A percentile compares a stretch with the other conserved stretches of the same genome.
These are phyloP conservation scores for Rubroboletus satanas DNA, from an alignment of 768 basidiomycete genomes.

Conservation along the genomic window DNA sequence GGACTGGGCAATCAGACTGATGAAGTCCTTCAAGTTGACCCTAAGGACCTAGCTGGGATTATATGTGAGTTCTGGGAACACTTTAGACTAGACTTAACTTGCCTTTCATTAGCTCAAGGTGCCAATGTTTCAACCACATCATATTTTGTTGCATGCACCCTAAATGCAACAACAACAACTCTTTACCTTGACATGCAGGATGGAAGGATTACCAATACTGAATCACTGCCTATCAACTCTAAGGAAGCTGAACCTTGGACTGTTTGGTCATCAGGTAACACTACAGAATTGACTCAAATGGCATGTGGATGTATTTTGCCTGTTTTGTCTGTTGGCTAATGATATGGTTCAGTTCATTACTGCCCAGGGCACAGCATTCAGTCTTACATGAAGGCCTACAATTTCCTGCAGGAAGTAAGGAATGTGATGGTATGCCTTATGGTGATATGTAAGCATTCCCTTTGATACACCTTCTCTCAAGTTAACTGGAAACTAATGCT, in stretches of 20 bases:
- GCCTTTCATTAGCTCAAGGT: no score
- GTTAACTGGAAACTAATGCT: no score
- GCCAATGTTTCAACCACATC: background rate
- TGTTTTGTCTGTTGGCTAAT: background rate
- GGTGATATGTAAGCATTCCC: background rate
- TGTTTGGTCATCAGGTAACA: slow-evolving; percentile 1
- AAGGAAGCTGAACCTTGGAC: background rate
- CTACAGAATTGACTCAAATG: background rate
- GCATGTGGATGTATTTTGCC: background rate
- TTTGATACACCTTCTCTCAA: background rate
- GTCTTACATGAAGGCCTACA: no score
- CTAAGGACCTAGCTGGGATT: no score
- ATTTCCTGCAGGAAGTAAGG: background rate
- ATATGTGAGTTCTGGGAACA: no score
- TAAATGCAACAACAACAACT: background rate
- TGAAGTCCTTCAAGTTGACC: no score
- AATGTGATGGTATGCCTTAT: background rate
- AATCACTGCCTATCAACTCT: background rate
- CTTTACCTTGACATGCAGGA: background rate
- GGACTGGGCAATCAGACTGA: no score
- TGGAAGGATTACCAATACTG: background rate
- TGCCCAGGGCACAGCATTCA: background rate
- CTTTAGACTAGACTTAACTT: no score
- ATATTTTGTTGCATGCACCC: background rate
- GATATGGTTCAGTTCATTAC: background rate